A percentile compares a stretch with the other conserved stretches of the same genome.
Conservation (phyloP, 2,329 filamentous ascomycete genomes). For the Lecanicillium sp. region DNA sequence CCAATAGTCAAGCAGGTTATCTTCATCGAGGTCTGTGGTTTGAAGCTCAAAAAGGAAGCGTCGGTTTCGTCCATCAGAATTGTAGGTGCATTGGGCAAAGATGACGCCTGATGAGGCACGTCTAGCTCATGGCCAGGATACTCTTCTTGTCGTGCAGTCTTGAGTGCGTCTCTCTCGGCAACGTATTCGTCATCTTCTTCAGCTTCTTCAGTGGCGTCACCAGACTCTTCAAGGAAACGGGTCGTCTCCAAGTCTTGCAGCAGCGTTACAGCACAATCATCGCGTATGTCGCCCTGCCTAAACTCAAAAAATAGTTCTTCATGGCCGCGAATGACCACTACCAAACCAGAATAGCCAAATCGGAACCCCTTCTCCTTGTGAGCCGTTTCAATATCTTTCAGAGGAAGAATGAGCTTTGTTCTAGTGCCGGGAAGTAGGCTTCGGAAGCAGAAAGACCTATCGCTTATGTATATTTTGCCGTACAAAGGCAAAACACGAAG, state of each 20-base stretch:
- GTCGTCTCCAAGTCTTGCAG: conserved; percentile 67
- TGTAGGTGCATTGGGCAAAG: conserved; percentile 53
- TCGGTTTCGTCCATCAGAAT: conserved; percentile 85
- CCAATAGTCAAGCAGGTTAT: conserved; percentile 95
- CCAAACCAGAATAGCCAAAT: conserved; percentile 82
- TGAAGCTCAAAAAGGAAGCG: conserved; percentile 85
- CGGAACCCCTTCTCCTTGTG: conserved; percentile 93
- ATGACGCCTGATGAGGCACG: conserved; percentile 37
- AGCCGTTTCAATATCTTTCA: conserved; percentile 87
- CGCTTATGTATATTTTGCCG: conserved; percentile 92
- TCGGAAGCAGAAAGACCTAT: conserved; percentile 83
- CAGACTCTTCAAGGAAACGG: conserved; percentile 62
- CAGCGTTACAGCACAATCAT: conserved; percentile 81
- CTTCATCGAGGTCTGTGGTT: conserved; percentile 67
- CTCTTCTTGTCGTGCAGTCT: conserved; percentile 58
- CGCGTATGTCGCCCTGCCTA: conserved; percentile 63
- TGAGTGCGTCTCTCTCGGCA: conserved; percentile 72
- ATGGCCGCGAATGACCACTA: conserved; percentile 86
- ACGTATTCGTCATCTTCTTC: conserved; percentile 66
- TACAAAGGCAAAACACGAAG: conserved; percentile 85
- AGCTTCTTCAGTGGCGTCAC: conserved; percentile 57
- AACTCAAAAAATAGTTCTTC: conserved; percentile 98
- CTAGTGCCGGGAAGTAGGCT: conserved; percentile 82
- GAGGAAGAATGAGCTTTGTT: conserved; percentile 84
- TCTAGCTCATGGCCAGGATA: conserved; percentile 42